Conservation (phyloP, 225 moss, liverwort and hornwort genomes). For the Marchantia paleacea region DNA sequence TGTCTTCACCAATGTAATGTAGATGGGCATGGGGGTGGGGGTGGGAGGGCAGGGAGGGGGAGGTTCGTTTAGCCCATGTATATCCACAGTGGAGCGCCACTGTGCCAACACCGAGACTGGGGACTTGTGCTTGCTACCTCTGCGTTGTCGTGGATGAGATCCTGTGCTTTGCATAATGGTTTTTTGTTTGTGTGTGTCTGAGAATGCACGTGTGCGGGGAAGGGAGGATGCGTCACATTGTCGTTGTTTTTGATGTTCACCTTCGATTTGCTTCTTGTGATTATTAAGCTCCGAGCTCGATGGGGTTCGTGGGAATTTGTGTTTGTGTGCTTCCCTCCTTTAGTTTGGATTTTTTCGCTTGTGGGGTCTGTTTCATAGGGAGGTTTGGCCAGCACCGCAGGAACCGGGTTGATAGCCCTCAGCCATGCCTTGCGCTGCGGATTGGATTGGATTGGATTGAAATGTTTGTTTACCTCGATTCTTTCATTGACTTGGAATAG, state of each 20-base stretch:
- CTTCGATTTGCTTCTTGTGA: constrained; percentile 13
- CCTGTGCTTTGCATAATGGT: constrained; percentile 7
- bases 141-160: constrained; percentile 19
- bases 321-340: not conserved
- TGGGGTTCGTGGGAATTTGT: constrained; percentile 7
- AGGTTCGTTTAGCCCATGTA: not conserved
- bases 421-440: not conserved
- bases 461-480: not conserved
- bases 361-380: constrained; percentile 4
- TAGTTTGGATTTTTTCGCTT: not conserved
- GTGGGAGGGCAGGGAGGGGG: too few species aligned
- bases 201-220: constrained; percentile 12
- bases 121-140: constrained; percentile 14
- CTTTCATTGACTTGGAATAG: not conserved
- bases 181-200: constrained; percentile 17
- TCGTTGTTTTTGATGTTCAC: constrained; percentile 4
- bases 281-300: constrained; percentile 5
- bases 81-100: not conserved
- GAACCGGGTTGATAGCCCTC: not conserved
- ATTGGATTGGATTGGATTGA: constrained; percentile 4
- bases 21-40: not conserved
- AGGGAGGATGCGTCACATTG: constrained; percentile 4
- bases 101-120: not conserved
- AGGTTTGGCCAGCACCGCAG: not conserved
- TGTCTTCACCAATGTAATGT: not conserved